Conservation (phyloP, 1,139 yeast species). For the Candida sp. region DNA sequence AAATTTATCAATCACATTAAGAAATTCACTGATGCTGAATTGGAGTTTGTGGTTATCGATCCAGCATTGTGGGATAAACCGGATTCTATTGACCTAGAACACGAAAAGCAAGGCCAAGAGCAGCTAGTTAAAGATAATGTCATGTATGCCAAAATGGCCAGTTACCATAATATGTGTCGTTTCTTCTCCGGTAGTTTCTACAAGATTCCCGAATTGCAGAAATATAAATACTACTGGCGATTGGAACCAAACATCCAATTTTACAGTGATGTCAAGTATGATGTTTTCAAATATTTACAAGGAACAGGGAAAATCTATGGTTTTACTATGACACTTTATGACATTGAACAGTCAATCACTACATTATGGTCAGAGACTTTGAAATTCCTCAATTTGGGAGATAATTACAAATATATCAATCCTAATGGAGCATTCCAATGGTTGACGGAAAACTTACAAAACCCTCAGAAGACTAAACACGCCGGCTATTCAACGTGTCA, state of each 20-base stretch:
- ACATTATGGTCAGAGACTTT: slow-evolving; percentile 67
- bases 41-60: slow-evolving; percentile 55
- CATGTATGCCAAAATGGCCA: slow-evolving; percentile 55
- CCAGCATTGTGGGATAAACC: slow-evolving; percentile 66
- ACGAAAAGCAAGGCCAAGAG: slow-evolving; percentile 34
- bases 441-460: slow-evolving; percentile 57
- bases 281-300: slow-evolving; percentile 69
- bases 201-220: slow-evolving; percentile 51
- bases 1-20: slow-evolving; percentile 44
- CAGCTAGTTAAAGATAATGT: slow-evolving; percentile 42
- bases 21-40: slow-evolving; percentile 42
- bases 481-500: slow-evolving; percentile 82
- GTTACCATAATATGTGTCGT: slow-evolving; percentile 72
- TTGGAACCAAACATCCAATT: slow-evolving; percentile 69
- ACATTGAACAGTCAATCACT: slow-evolving; percentile 56
- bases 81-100: slow-evolving; percentile 39
- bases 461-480: slow-evolving; percentile 46
- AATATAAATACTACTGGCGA: slow-evolving; percentile 64
- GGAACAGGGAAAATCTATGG: slow-evolving; percentile 63
- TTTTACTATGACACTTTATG: slow-evolving; percentile 62
- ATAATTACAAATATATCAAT: slow-evolving; percentile 57
- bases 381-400: slow-evolving; percentile 51
- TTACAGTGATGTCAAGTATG: slow-evolving; percentile 66
- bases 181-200: slow-evolving; percentile 56
- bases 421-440: slow-evolving; percentile 60